Conservation (phyloP, 495 filamentous ascomycete species). For the Aspergillus ellipticus region DNA sequence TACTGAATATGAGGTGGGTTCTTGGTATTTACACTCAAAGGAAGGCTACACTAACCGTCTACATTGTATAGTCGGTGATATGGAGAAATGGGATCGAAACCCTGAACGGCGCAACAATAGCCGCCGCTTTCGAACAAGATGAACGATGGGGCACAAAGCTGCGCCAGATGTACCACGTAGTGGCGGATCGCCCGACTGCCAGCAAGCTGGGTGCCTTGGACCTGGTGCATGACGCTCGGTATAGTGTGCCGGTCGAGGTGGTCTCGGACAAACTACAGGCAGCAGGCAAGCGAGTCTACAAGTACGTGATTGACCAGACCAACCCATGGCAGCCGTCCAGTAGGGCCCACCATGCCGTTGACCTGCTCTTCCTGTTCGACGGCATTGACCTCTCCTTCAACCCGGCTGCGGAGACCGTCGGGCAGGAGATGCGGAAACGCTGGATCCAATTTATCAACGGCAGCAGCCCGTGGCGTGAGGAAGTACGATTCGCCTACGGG, state of each 20-base stretch:
- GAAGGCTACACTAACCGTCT: not conserved
- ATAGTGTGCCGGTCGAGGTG: slow-evolving; percentile 33
- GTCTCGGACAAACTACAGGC: slow-evolving; percentile 27
- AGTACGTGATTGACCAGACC: slow-evolving; percentile 39
- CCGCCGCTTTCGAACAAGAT: slow-evolving; percentile 29
- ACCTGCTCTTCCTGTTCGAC: slow-evolving; percentile 41
- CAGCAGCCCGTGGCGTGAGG: slow-evolving; percentile 25
- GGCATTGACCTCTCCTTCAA: slow-evolving; percentile 32
- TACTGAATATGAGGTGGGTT: slow-evolving; percentile 35
- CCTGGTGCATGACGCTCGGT: slow-evolving; percentile 34
- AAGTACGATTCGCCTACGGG: slow-evolving; percentile 30
- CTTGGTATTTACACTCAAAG: not conserved
- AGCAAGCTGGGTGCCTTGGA: slow-evolving; percentile 36
- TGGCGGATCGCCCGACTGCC: slow-evolving; percentile 33
- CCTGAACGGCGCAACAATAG: slow-evolving; percentile 26
- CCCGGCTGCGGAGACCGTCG: slow-evolving; percentile 26
- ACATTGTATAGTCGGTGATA: slow-evolving; percentile 29
- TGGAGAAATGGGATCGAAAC: slow-evolving; percentile 40
- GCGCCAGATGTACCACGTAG: slow-evolving; percentile 37
- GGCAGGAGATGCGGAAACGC: slow-evolving; percentile 31
- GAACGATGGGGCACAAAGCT: slow-evolving; percentile 27
- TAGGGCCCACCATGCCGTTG: slow-evolving; percentile 43
- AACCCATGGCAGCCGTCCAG: slow-evolving; percentile 45
- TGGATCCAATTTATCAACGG: slow-evolving; percentile 36
- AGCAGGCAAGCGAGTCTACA: slow-evolving; percentile 30